A percentile compares a stretch with the other conserved stretches of the same genome.
These are phyloP conservation scores for Lecanicillium sp. DNA, from an alignment of 2,329 filamentous ascomycete species.

Conservation along the genomic window DNA sequence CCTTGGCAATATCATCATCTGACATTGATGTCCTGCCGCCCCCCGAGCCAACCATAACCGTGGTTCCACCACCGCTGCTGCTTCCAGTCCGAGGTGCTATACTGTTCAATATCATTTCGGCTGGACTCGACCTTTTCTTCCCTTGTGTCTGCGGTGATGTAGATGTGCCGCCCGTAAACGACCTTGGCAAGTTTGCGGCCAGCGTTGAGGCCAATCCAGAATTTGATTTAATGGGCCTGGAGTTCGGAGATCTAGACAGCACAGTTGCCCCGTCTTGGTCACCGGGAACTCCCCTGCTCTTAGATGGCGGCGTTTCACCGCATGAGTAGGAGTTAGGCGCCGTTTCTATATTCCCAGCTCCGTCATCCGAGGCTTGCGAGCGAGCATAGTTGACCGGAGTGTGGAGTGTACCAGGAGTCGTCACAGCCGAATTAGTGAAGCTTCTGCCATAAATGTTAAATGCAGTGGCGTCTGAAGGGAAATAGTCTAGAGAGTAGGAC, in stretches of 20 bases:
- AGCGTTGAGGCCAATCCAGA: constrained; percentile 51
- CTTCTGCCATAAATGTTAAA: constrained; percentile 49
- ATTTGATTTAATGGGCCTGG: constrained; percentile 42
- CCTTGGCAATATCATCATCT: constrained; percentile 45
- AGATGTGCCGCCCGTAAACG: constrained; percentile 32
- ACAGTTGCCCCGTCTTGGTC: constrained; percentile 45
- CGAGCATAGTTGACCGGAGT: constrained; percentile 50
- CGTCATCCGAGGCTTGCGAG: constrained; percentile 52
- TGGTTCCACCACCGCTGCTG: constrained; percentile 47
- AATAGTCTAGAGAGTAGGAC: constrained; percentile 62
- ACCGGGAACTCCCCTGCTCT: constrained; percentile 38
- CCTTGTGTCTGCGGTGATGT: constrained; percentile 39
- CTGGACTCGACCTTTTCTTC: constrained; percentile 54
- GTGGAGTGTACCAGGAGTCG: constrained; percentile 51
- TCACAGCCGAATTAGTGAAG: constrained; percentile 47
- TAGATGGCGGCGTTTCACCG: constrained; percentile 55
- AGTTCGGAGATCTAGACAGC: constrained; percentile 55
- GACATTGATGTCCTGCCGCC: constrained; percentile 46
- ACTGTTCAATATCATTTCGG: constrained; percentile 52
- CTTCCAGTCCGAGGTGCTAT: constrained; percentile 39
- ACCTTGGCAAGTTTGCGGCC: constrained; percentile 48
- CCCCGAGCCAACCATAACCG: constrained; percentile 39
- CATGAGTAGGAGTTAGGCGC: constrained; percentile 54
- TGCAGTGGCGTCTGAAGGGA: constrained; percentile 50
- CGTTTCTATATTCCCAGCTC: constrained; percentile 46